Conservation (phyloP, 306 rosid species). For the Sesbania bispinosa region DNA sequence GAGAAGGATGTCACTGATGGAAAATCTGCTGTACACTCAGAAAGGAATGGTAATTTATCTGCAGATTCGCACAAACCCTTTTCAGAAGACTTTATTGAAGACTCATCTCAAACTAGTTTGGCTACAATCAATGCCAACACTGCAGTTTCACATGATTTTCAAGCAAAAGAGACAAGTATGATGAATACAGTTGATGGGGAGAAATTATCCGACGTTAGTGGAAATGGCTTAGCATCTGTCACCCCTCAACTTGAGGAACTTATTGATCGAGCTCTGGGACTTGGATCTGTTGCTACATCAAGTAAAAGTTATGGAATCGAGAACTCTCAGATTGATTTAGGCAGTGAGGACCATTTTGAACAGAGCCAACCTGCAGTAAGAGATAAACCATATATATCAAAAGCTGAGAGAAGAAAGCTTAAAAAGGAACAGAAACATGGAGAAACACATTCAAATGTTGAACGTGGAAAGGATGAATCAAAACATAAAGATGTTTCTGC, state of each 20-base stretch:
- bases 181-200: slow-evolving; percentile 35
- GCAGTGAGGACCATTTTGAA: slow-evolving; percentile 42
- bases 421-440: slow-evolving; percentile 65
- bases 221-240: slow-evolving; percentile 49
- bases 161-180: slow-evolving; percentile 28
- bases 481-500: slow-evolving; percentile 38
- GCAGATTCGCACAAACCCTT: slow-evolving; percentile 25
- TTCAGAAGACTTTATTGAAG: slow-evolving; percentile 26
- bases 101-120: slow-evolving; percentile 32
- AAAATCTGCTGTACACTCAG: slow-evolving; percentile 36
- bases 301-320: slow-evolving; percentile 48
- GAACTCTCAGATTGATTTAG: slow-evolving; percentile 46
- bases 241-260: slow-evolving; percentile 87
- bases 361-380: slow-evolving; percentile 51
- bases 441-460: slow-evolving; percentile 44
- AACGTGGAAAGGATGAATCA: slow-evolving; percentile 38
- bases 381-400: slow-evolving; percentile 84
- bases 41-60: slow-evolving; percentile 35
- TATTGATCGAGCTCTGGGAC: slow-evolving; percentile 84
- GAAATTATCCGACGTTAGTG: slow-evolving; percentile 35
- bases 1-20: slow-evolving; percentile 49
- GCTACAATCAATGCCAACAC: slow-evolving; percentile 21
- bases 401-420: slow-evolving; percentile 89
- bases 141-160: slow-evolving; percentile 34
- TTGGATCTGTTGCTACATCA: slow-evolving; percentile 68